Conservation (phyloP, 371 early-diverging fungal genomes). For the Mortierella sp. region DNA sequence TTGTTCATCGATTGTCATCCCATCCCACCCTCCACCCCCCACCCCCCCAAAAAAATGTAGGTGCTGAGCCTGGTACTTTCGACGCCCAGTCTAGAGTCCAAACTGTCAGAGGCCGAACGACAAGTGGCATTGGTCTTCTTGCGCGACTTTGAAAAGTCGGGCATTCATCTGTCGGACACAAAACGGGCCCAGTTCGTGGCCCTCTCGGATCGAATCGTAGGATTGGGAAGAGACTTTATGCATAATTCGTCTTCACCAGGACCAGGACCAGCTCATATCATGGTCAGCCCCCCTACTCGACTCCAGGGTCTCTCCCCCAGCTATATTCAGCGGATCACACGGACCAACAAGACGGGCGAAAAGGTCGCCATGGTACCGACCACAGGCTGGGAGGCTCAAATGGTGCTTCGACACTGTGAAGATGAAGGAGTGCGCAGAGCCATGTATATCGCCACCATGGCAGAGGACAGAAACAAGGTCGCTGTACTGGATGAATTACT, state of each 20-base stretch:
- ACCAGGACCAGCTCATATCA: conserved; percentile 43
- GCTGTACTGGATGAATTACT: conserved; percentile 79
- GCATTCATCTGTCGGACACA: conserved; percentile 83
- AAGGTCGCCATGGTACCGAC: conserved; percentile 62
- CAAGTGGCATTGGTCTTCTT: conserved; percentile 86
- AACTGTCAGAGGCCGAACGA: conserved; percentile 75
- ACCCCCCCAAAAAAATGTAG: conserved; percentile 28
- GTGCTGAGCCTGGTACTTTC: conserved; percentile 73
- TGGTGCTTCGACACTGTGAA: conserved; percentile 70
- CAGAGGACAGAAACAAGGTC: conserved; percentile 71
- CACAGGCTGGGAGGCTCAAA: conserved; percentile 61
- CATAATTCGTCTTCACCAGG: conserved; percentile 50
- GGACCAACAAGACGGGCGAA: conserved; percentile 37
- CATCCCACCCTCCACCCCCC: background rate
- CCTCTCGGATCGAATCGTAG: conserved; percentile 84
- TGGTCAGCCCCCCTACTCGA: conserved; percentile 47
- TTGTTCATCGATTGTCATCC: background rate
- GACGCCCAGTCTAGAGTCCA: conserved; percentile 61
- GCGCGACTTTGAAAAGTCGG: conserved; percentile 94
- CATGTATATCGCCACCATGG: conserved; percentile 82
- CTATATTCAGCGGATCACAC: conserved; percentile 42
- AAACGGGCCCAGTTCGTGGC: conserved; percentile 80
- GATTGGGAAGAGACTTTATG: conserved; percentile 80
- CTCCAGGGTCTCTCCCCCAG: conserved; percentile 43
- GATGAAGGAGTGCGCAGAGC: conserved; percentile 72